Base-by-base conservation (phyloP, 176 grass and related monocot species). In the Bolboschoenus planiculmis region DNA sequence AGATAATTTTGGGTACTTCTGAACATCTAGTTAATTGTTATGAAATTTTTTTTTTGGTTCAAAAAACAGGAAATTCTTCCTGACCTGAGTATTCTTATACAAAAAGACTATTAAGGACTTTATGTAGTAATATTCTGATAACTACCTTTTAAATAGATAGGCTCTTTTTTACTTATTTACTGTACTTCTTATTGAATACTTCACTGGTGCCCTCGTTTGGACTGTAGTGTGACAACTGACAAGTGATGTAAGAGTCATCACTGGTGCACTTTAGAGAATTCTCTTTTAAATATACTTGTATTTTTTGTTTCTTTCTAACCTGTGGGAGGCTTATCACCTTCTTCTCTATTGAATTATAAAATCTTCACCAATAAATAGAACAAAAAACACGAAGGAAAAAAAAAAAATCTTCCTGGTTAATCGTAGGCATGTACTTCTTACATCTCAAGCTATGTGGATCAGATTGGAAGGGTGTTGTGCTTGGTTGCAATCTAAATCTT, bases 401-500 rank as follows among this genome's bases (percentile, higher is more conserved):
- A 39, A 40, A 39, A 3, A 11, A 27, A 18, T 77, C 27, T 53
- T 14, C 13, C 11, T 30, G 11, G 24, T 76, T 13, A 31, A 53
- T 33, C 15, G 48, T 48, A 30, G 42, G 27, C 72, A 53, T 77
- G 42, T 0, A 16, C 44, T 77, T 51, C 66, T 44, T 72, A 46
- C 10, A 21, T 72, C 44, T 33, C 46, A 53, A 40, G 65, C 31
- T 70, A 70, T 70, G 50, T 26, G 24, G 46, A 33, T 77, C 72
- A 77, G 72, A 77, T 53, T 77, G 72, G 43, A 77, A 77, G 72
- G 29, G 15, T 33, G 46, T 51, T 70, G 72, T 77, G 14, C 44
- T 77, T 77, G 72, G 72, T 77, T 77, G 24, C 46, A 34, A 77
- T 77, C 26, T 53, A 77, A 53, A 51, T 77, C 43, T 30, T 76